Evolutionary conservation across 164 flowering plant species (phyloP), one percentile per base, ranked within the genome.

Genomic region (Umbellularia californica): DNA sequence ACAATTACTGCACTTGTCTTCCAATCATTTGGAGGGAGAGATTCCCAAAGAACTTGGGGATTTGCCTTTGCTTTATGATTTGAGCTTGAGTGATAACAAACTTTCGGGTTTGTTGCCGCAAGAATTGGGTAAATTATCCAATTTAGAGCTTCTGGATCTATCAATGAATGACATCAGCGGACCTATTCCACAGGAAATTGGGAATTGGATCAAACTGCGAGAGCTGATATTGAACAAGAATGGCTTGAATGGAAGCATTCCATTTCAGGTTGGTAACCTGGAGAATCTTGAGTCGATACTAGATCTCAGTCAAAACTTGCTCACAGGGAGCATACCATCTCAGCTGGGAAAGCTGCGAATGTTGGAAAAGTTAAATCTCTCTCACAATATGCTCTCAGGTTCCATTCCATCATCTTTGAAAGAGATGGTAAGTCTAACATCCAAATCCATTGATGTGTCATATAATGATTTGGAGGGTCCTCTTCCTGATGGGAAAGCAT

Each of bases 321-420:
- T 70, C 15, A 50, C 30, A 4, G 72, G 72, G 6, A 24, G 20
- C 0, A 23, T 70, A 70, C 60, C 72, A n/a, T 1, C 72, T 4
- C 58, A 70, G 58, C 62, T 70, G 0, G 20, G 20, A 41, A 70
- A 70, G 5, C 28, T 70, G 20, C 3, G 1, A 20, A 23, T 0
- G 28, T 14, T 70, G 62, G 72, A 70, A 13, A 12, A 0, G 1
- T 28, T 70, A 23, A 70, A 70, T 23, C 72, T 70, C 62, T 71
- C 73, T n/a, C 73, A 71, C 65, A 71, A 71, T 24, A 52, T 10
- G 20, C 64, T 71, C 35, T 71, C 63, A 0, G 73, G 73, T 50
- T 19, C 35, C 9, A 58, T 71, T 71, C 73, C 73, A 24, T 52
- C 65, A 3, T 70, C 72, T 23, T 50, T 70, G 0, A 28, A 70